A percentile compares a stretch with the other conserved stretches of the same genome.
These are phyloP conservation scores for Antrodiella citrinella DNA, from an alignment of 768 basidiomycete genomes.

Conservation along the genomic window DNA sequence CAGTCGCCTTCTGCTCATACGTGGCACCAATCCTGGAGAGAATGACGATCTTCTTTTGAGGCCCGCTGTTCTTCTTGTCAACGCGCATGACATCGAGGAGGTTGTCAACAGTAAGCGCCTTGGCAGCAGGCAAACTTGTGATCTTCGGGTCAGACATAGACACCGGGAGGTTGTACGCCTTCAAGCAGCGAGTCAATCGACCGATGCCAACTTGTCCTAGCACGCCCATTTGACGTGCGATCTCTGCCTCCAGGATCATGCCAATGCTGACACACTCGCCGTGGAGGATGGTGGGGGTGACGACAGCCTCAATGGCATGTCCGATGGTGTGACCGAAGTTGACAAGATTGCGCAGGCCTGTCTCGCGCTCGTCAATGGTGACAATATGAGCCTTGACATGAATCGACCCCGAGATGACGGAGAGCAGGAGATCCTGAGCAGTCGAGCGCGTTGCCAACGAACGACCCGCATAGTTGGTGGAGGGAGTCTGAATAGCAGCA, in stretches of 20 bases:
- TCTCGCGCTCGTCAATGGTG: constrained; percentile 93
- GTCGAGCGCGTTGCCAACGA: constrained; percentile 57
- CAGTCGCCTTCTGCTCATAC: constrained; percentile 85
- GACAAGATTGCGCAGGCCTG: constrained; percentile 94
- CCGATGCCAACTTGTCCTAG: constrained; percentile 91
- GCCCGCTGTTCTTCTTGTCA: constrained; percentile 96
- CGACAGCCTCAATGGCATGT: constrained; percentile 94
- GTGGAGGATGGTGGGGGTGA: constrained; percentile 90
- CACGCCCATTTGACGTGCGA: constrained; percentile 81
- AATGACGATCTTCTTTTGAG: constrained; percentile 90
- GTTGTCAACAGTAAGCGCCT: constrained; percentile 66
- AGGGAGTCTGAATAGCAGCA: constrained; percentile 72
- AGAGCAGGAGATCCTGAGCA: constrained; percentile 79
- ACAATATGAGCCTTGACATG: constrained; percentile 96
- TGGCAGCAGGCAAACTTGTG: constrained; percentile 58
- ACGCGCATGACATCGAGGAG: constrained; percentile 91
- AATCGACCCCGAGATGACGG: constrained; percentile 88
- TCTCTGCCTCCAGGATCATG: constrained; percentile 94
- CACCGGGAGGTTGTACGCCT: constrained; percentile 86
- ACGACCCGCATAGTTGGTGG: constrained; percentile 47
- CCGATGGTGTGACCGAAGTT: constrained; percentile 99
- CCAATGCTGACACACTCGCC: constrained; percentile 95
- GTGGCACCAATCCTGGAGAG: constrained; percentile 88
- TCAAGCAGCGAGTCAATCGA: constrained; percentile 77
- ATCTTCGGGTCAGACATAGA: constrained; percentile 76